These are phyloP conservation scores for Galeopsis tetrahit DNA, from an alignment of 257 asterid species.

Conservation along the genomic window DNA sequence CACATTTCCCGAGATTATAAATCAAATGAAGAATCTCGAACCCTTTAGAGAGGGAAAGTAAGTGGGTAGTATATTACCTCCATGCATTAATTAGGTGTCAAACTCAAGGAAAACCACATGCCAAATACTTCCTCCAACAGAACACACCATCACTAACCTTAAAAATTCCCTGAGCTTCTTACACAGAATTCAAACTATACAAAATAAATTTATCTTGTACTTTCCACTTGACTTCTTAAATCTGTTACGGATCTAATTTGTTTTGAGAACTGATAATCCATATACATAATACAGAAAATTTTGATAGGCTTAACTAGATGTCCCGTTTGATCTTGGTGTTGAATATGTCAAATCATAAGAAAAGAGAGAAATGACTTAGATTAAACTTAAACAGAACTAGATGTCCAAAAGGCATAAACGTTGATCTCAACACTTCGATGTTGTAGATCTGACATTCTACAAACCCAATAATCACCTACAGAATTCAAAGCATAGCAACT, in stretches of 20 bases:
- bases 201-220: constrained; percentile 4
- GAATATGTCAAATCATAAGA: constrained; percentile 16
- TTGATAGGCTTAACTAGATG: not conserved
- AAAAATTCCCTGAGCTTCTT: constrained; percentile 17
- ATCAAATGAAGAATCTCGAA: constrained; percentile 21
- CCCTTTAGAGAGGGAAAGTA: constrained; percentile 11
- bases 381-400: constrained; percentile 23
- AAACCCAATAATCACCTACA: constrained; percentile 4
- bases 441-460: not conserved
- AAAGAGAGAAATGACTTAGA: not conserved
- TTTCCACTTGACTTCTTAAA: constrained; percentile 15
- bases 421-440: constrained; percentile 18
- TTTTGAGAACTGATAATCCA: not conserved
- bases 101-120: constrained; percentile 11
- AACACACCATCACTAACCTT: constrained; percentile 14
- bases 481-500: constrained; percentile 20
- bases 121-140: constrained; percentile 21
- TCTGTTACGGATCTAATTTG: not conserved
- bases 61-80: not conserved
- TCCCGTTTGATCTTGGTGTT: constrained; percentile 8
- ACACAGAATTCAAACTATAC: constrained; percentile 10
- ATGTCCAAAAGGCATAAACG: constrained; percentile 25
- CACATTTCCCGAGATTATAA: constrained; percentile 5
- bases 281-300: constrained; percentile 1
- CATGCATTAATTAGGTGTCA: not conserved